Base-by-base conservation (phyloP, 2,329 filamentous ascomycete genomes). In the Diaporthe destruens region DNA sequence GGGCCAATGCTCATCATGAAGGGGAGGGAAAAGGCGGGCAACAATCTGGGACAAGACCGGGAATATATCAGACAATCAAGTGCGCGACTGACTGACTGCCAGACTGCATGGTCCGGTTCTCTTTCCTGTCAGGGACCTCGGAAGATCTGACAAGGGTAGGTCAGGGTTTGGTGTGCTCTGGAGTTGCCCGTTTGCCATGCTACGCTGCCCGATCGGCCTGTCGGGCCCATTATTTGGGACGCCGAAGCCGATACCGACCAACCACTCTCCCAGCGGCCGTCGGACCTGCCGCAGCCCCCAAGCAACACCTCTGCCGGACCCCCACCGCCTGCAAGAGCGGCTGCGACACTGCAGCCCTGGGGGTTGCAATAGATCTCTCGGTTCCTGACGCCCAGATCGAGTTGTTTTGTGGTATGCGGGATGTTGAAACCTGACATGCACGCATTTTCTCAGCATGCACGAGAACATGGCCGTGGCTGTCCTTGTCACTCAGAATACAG, bases 1-100 rank as follows among this genome's bases (percentile, higher is more conserved):
- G 72, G 56, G 44, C 72, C 69, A 74, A 72, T 57, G 32, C 32
- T 57, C 72, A 74, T 74, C 42, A 65, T 74, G 72, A 69, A 49
- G 32, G 53, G 42, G 49, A 42, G 47, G 55, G 32, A 34, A 66
- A 9, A 25, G n/a, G 20, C 44, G 47, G 44, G 57, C 23, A 51
- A 23, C 44, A 53, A 69, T 49, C 34, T 34, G 36, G 39, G 53
- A 49, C 36, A 42, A 51, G 53, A 29, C 57, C 53, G 29, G 56
- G 69, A 39, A 63, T 55, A 71, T 71, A 71, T 53, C 68, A 59
- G 55, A 66, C 47, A 47, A 71, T 47, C 44, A 9, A 55, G 29
- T 53, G 29, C 25, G 34, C 29, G 34, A 47, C 29, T 20, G 44
- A 42, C 39, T 42, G 44, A 42, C 12, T 42, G 39, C 8, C 36